Evolutionary conservation across 176 grass and related monocot species (phyloP), one percentile per base, ranked within the genome.

Genomic region (Paspalum notatum): DNA sequence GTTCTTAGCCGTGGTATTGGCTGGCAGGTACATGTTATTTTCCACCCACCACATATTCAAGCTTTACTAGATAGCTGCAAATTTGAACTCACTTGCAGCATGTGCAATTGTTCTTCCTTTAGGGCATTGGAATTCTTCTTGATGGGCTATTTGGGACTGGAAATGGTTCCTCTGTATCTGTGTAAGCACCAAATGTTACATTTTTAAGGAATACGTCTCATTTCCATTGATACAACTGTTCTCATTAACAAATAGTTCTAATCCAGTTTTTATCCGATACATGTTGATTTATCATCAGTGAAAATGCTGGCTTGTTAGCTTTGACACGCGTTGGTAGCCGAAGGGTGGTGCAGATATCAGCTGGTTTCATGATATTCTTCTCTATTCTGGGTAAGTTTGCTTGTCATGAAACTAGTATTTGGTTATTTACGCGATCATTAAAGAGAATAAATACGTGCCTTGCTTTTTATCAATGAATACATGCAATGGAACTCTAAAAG

Each of bases 341-440:
- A 76, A 87, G 97, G 63, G 97, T 99, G 12, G 97, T 95, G 26
- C 93, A 99, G 77, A 99, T 99, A 90, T 94, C 97, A 83, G 97
- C 97, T 67, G 93, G 97, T 61, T 99, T 99, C 85, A 99, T 99
- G 97, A 95, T 99, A 64, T 99, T 99, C 83, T 99, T 99, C 55
- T 99, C 97, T 65, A 87, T 99, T 68, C 64, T 99, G 61, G 96
- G 97, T 96, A 85, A 80, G 56, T 42, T 79, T 52, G 16, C 9
- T 62, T 68, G 22, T 14, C 21, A 45, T 25, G 27, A 67, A 66
- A 72, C 18, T 66, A 47, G 6, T 27, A 44, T 61, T 82, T 77
- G 20, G 21, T 77, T 72, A 20, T 52, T 44, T 41, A 75, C 8
- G 7, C 51, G 41, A 62, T 72, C 26, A 73, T 42, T n/a, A 41